A percentile compares a stretch with the other conserved stretches of the same genome.
phyloP scores from a whole-genome alignment of 352 stramenopile species.

The Pythium aquatile region DNA sequence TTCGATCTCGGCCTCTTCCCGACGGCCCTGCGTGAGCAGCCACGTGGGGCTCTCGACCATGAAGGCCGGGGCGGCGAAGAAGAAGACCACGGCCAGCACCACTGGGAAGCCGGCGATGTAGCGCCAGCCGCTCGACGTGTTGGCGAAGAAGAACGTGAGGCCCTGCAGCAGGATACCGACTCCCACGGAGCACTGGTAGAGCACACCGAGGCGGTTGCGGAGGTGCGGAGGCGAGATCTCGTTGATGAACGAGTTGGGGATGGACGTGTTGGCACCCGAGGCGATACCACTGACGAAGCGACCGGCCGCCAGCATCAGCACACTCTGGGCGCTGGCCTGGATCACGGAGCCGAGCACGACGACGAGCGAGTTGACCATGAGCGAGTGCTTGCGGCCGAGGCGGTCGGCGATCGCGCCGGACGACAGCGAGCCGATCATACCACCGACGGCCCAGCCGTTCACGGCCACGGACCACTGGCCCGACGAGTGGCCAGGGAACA shows the following conservation, averaged over 20 bases:
- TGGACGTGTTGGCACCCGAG: slow-evolving; percentile 35
- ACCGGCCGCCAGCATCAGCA: slow-evolving; percentile 39
- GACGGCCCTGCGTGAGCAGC: slow-evolving; percentile 35
- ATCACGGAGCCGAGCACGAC: slow-evolving; percentile 36
- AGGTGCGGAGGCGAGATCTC: slow-evolving; percentile 45
- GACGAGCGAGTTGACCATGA: slow-evolving; percentile 35
- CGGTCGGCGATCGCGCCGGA: slow-evolving; percentile 32
- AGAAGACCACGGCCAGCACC: slow-evolving; percentile 41
- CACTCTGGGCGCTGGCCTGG: slow-evolving; percentile 26
- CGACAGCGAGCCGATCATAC: slow-evolving; percentile 37
- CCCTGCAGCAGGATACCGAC: slow-evolving; percentile 46
- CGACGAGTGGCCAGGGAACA: slow-evolving; percentile 35
- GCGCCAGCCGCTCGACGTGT: slow-evolving; percentile 49
- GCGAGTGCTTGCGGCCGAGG: slow-evolving; percentile 32
- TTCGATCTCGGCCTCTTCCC: slow-evolving; percentile 29
- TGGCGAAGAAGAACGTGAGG: slow-evolving; percentile 56
- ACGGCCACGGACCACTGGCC: slow-evolving; percentile 38
- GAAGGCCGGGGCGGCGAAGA: slow-evolving; percentile 36
- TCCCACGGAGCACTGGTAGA: slow-evolving; percentile 46
- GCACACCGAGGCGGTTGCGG: slow-evolving; percentile 30
- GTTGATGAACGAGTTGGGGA: slow-evolving; percentile 42
- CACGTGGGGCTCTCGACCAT: slow-evolving; percentile 46
- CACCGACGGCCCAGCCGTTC: slow-evolving; percentile 44
- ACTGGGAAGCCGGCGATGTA: slow-evolving; percentile 60
- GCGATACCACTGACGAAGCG: slow-evolving; percentile 39